A percentile compares a stretch with the other conserved stretches of the same genome.
Evolutionary conservation across 192 early-diverging fungal species (phyloP).

Genomic region (Entomortierella chlamydospora): DNA sequence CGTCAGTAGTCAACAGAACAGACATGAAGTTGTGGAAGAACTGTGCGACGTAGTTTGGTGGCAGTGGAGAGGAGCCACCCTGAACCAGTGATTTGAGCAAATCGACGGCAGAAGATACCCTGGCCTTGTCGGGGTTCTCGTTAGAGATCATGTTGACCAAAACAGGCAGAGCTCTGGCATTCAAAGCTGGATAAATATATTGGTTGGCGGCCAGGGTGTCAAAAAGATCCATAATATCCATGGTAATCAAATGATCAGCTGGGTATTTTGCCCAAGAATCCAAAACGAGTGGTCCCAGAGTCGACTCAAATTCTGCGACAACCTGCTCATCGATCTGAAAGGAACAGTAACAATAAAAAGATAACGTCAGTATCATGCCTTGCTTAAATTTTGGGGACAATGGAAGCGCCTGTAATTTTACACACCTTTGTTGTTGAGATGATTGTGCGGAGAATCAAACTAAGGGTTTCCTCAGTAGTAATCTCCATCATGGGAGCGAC

Average conservation of each 20-base stretch:
- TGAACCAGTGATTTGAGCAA: conserved; percentile 78
- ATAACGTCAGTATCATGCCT: neutral
- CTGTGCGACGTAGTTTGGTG: conserved; percentile 72
- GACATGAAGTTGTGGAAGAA: conserved; percentile 88
- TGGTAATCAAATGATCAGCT: conserved; percentile 79
- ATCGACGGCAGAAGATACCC: conserved; percentile 73
- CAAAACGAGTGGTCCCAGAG: conserved; percentile 77
- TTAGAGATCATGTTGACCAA: conserved; percentile 57
- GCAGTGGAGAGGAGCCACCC: conserved; percentile 78
- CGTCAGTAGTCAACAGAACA: conserved; percentile 73
- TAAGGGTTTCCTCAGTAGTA: conserved; percentile 75
- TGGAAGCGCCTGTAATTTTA: conserved; percentile 1
- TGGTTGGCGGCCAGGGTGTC: conserved; percentile 78
- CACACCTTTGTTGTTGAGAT: conserved; percentile 68
- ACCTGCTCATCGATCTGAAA: conserved; percentile 74
- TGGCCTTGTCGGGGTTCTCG: conserved; percentile 45
- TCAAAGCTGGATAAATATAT: conserved; percentile 72
- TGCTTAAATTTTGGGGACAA: neutral
- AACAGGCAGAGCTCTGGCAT: conserved; percentile 78
- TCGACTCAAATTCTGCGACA: conserved; percentile 79
- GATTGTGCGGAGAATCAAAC: conserved; percentile 76
- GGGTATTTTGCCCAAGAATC: conserved; percentile 85
- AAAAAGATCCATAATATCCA: conserved; percentile 83
- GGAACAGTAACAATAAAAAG: neutral
- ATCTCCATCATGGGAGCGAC: conserved; percentile 64